Evolutionary conservation across 2,329 filamentous ascomycete species (phyloP).

Genomic region (Diaporthe australafricana): DNA sequence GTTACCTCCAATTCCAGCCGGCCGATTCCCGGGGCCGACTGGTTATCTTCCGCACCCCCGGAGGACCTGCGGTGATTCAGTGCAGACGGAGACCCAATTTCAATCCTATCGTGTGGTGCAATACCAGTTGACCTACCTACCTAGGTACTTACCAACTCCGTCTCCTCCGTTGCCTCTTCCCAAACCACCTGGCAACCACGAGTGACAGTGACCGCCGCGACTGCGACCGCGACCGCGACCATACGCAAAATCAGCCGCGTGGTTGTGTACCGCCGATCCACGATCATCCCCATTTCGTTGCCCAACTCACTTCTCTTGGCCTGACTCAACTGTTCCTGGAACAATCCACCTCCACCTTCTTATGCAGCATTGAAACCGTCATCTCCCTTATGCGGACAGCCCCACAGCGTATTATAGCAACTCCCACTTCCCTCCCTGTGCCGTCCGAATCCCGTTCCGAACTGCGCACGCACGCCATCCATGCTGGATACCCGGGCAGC

Average conservation of each 20-base stretch:
- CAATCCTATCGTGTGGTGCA: not conserved
- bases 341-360: constrained; percentile 20
- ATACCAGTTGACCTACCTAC: too few relatives aligned
- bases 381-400: constrained; percentile 28
- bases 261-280: not conserved
- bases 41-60: not conserved
- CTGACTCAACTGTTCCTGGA: constrained; percentile 26
- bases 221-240: not conserved
- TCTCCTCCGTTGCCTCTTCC: constrained; percentile 2
- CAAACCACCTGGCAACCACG: not conserved
- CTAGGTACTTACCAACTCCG: too few relatives aligned
- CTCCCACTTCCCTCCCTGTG: constrained; percentile 14
- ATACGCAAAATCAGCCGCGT: not conserved
- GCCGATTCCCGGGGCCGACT: constrained; percentile 22
- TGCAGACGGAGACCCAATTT: not conserved
- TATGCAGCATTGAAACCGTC: constrained; percentile 30
- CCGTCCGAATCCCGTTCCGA: constrained; percentile 22
- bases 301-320: constrained; percentile 9
- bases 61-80: not conserved
- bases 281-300: constrained; percentile 35
- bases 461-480: constrained; percentile 24
- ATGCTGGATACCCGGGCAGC: constrained; percentile 13
- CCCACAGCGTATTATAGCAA: constrained; percentile 27
- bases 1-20: not conserved
- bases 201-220: not conserved